Evolutionary conservation across 1,284 basidiomycete species (phyloP), one percentile per base, ranked within the genome.

Genomic region (Pseudozyma thailandica): DNA sequence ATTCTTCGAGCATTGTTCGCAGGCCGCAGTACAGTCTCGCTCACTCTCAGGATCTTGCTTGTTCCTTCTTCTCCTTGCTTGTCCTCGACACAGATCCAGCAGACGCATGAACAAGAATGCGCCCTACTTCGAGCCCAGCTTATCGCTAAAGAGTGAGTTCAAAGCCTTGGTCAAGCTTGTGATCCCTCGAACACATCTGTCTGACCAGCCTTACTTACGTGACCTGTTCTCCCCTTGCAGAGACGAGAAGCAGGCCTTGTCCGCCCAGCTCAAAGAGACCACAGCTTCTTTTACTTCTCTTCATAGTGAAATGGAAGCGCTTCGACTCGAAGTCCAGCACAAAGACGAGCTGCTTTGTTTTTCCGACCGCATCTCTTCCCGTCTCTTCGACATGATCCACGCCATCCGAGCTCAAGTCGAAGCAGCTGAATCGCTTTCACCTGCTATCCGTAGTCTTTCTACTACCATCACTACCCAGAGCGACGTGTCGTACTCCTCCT

Each of bases 311-410:
- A 15, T 57, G 3, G 50, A 55, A n/a, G 41, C 45, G 15, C 26
- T 71, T 3, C 26, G 26, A 9, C 20, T 25, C 20, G 57, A 60
- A 4, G 9, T 53, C 1, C 38, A 51, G 20, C 38, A 51, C 33
- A 71, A 61, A 21, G 54, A 71, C n/a, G 53, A 61, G 38, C 57
- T 71, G 4, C 53, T 71, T 6, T 69, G 46, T 39, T 25, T 61
- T 5, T 69, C 65, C 13, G 59, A 69, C 35, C 43, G 49, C n/a
- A 58, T 63, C 28, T 58, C 43, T 2, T 47, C 42, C 23, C 50
- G 60, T 35, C 52, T 70, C 13, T 70, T 54, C 25, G 45, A 55
- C 30, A 38, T 55, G 26, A 53, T 70, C 6, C 41, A 52, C 25
- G 37, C 28, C 26, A 61, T 70, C 48, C 39, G 44, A 31, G 35